A percentile compares a stretch with the other conserved stretches of the same genome.
phyloP scores from a whole-genome alignment of 192 early-diverging fungal genomes.

The Linnemannia hyalina region DNA sequence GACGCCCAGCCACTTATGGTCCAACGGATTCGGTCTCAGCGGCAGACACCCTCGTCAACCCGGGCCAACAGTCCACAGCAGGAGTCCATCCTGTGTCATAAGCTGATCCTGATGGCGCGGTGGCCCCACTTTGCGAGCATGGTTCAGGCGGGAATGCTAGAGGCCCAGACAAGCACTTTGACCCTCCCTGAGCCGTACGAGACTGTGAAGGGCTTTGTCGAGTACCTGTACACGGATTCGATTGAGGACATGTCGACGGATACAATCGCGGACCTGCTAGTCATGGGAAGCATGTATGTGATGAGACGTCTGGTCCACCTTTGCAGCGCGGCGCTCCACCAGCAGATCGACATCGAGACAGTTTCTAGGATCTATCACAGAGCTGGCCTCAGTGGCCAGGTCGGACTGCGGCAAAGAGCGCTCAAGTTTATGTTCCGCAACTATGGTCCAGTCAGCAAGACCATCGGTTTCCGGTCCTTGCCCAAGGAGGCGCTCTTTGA shows the following conservation, averaged over 20 bases:
- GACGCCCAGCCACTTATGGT: slow-evolving; percentile 40
- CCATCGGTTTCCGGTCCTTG: slow-evolving; percentile 64
- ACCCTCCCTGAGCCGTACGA: slow-evolving; percentile 65
- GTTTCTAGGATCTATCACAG: slow-evolving; percentile 67
- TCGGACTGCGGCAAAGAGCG: slow-evolving; percentile 63
- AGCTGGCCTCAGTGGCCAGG: slow-evolving; percentile 64
- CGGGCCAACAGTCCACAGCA: slow-evolving; percentile 52
- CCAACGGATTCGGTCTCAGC: slow-evolving; percentile 14
- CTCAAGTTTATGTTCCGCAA: slow-evolving; percentile 69
- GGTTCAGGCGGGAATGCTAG: slow-evolving; percentile 67
- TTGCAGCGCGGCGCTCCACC: slow-evolving; percentile 61
- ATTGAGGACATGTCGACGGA: slow-evolving; percentile 56
- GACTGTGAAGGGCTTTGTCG: slow-evolving; percentile 66
- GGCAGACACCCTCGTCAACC: slow-evolving; percentile 48
- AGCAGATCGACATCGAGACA: slow-evolving; percentile 64
- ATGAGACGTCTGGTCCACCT: slow-evolving; percentile 66
- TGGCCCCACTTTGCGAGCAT: slow-evolving; percentile 75
- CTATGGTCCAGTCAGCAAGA: slow-evolving; percentile 72
- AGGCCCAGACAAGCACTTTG: slow-evolving; percentile 60
- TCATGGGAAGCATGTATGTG: slow-evolving; percentile 72
- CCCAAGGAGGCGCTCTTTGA: slow-evolving; percentile 66
- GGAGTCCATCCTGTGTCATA: slow-evolving; percentile 67
- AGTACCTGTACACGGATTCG: slow-evolving; percentile 71
- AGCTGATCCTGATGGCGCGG: slow-evolving; percentile 69
- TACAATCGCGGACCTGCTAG: slow-evolving; percentile 65